A percentile compares a stretch with the other conserved stretches of the same genome.
These are phyloP conservation scores for Grammothele lineata DNA, from an alignment of 768 basidiomycete genomes.

Conservation along the genomic window DNA sequence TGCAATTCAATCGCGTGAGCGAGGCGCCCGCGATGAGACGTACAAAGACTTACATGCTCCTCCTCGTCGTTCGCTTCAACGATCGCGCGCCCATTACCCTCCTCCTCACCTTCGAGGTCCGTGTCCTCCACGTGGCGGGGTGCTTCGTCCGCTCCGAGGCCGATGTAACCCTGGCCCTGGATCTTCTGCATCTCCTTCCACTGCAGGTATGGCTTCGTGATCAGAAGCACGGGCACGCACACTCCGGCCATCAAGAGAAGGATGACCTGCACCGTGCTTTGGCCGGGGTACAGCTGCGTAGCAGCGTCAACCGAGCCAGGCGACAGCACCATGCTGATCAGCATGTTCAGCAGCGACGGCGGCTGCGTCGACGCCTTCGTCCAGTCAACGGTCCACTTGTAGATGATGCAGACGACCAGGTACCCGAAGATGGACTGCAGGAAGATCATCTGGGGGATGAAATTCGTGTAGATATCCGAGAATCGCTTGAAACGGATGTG, in stretches of 20 bases:
- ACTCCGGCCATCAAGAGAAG: constrained; percentile 73
- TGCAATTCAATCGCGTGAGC: constrained; percentile 23
- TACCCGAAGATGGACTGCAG: constrained; percentile 98
- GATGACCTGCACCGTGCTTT: constrained; percentile 77
- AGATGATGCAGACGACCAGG: constrained; percentile 87
- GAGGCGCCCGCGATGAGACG: constrained; percentile 14
- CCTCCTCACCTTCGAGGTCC: constrained; percentile 72
- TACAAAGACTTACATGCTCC: constrained; percentile 57
- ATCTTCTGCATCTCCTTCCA: constrained; percentile 88
- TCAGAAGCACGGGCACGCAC: constrained; percentile 94
- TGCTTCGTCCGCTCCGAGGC: constrained; percentile 56
- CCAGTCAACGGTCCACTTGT: constrained; percentile 99
- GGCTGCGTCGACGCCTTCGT: constrained; percentile 59
- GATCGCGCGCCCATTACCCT: constrained; percentile 70
- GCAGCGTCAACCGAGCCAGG: constrained; percentile 74
- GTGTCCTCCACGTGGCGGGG: constrained; percentile 52
- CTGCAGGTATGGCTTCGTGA: constrained; percentile 85
- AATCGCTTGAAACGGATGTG: constrained; percentile 89
- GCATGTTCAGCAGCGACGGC: constrained; percentile 91
- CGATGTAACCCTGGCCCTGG: constrained; percentile 81
- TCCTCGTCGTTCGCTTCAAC: constrained; percentile 73
- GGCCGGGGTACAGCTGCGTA: constrained; percentile 80
- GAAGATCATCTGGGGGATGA: constrained; percentile 96
- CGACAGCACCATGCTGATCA: constrained; percentile 93
- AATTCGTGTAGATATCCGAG: constrained; percentile 88